Evolutionary conservation across 768 basidiomycete genomes (phyloP).

Genomic region (Lepiota venenata): DNA sequence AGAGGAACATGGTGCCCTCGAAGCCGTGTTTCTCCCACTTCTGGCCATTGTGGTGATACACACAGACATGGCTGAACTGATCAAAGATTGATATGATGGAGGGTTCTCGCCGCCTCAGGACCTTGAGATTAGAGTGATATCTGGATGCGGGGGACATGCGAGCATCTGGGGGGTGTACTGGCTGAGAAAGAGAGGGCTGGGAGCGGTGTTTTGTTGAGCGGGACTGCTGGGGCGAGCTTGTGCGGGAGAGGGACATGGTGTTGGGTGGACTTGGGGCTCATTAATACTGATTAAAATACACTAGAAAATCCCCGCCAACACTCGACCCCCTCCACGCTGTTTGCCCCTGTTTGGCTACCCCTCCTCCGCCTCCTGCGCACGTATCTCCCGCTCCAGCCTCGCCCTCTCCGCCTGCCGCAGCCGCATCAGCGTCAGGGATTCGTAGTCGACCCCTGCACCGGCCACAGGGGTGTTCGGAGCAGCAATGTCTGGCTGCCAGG

Average conservation of each 20-base stretch:
- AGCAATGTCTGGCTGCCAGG: constrained; percentile 14
- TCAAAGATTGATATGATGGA: constrained; percentile 80
- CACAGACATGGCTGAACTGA: constrained; percentile 84
- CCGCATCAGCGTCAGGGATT: constrained; percentile 75
- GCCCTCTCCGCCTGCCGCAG: constrained; percentile 80
- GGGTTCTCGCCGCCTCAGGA: constrained; percentile 74
- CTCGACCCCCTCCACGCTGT: neutral
- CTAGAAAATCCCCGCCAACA: neutral
- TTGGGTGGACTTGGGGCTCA: neutral
- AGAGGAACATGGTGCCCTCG: constrained; percentile 89
- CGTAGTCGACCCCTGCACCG: constrained; percentile 58
- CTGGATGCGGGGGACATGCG: constrained; percentile 65
- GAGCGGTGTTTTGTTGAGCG: constrained; percentile 13
- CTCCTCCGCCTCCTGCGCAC: constrained; percentile 60
- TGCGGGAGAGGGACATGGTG: constrained; percentile 8
- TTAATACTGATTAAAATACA: neutral
- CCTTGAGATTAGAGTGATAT: constrained; percentile 78
- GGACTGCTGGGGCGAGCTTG: constrained; percentile 6
- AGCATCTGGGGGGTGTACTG: constrained; percentile 20
- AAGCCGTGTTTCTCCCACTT: constrained; percentile 83
- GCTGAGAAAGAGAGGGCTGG: constrained; percentile 29
- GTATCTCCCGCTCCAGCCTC: constrained; percentile 71
- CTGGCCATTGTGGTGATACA: constrained; percentile 69
- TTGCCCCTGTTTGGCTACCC: constrained; percentile 12
- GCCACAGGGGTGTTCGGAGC: constrained; percentile 12